Base-by-base conservation (phyloP, 768 basidiomycete species). In the Zangia roseola region DNA sequence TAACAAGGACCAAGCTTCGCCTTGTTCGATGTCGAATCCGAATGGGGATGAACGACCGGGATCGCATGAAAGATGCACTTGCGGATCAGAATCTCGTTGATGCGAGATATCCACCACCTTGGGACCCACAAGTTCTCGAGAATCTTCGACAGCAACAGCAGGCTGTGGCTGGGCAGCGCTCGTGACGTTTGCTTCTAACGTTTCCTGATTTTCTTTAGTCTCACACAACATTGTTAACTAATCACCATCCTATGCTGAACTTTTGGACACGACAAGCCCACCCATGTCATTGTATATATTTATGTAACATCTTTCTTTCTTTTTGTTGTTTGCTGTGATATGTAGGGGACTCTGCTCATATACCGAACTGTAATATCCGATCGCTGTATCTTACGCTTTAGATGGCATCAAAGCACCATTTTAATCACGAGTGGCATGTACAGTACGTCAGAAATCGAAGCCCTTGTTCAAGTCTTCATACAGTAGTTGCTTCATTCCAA, bases 401-500 rank as follows among this genome's bases (percentile, higher is more conserved):
- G 45, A 45, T 45, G 40, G 31, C 23, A 40, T 33, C 21, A 10
- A 25, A 30, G 37, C 24, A 40, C 26, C 48, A 17, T 36, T 23
- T 17, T 47, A 51, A 43, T 45, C 30, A 9, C 13, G 24, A 36
- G 14, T 8, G 10, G 34, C 8, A 2, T 25, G 19, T 10, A 5
- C 30, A 5, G 19, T 4, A 16, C n/a, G 19, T 57, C 44, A 62
- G 30, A 64, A 62, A 31, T 94, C 91, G 58, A 97, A 94, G 7
- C 81, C 77, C 62, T 88, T 86, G 67, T 97, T 82, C 51, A 97
- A 76, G 64, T 98, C 94, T 55, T 90, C 83, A 53, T 88, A 75
- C 20, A 98, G 74, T 39, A 91, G 82, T 59, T 89, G 77, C 44
- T 80, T 81, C 95, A 99, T 99, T 5, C 94, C 94, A 0, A 83